Percentiles rank a stretch among this genome's conserved stretches.
These are phyloP conservation scores for Selaginella moellendorffii DNA, from an alignment of 75 land plant genomes.

Conservation along the genomic window DNA sequence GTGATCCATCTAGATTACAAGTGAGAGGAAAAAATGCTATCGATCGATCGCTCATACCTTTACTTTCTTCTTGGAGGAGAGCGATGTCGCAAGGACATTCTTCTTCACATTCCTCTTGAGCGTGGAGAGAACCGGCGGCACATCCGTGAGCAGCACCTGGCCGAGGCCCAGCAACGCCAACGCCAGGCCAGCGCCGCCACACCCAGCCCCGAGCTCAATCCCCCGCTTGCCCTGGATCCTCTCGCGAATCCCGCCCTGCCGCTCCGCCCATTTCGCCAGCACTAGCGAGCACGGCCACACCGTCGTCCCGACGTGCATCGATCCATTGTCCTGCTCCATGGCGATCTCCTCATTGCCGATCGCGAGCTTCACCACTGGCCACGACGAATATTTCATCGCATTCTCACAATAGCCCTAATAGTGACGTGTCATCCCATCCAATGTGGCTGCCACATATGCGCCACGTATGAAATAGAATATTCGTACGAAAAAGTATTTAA, in stretches of 20 bases:
- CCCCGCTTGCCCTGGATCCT: conserved; percentile 43
- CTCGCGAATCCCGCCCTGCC: conserved; percentile 26
- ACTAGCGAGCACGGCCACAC: conserved; percentile 98
- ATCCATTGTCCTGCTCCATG: conserved; percentile 82
- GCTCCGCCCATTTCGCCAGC: conserved; percentile 80
- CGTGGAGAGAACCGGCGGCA: conserved; percentile 85
- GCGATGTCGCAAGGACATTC: conserved; percentile 34
- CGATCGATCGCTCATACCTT: conserved; percentile 11
- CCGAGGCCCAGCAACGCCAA: conserved; percentile 61
- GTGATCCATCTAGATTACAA: too few species aligned
- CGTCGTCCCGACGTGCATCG: conserved; percentile 94
- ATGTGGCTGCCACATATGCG: too few species aligned
- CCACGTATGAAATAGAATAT: too few species aligned
- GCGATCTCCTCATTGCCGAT: conserved; percentile 39
- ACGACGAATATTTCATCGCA: conserved; percentile 84
- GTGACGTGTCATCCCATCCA: too few species aligned
- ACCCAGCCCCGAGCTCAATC: conserved; percentile 79
- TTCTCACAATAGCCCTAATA: too few species aligned
- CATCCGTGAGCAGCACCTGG: conserved; percentile 65
- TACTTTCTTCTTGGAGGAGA: conserved; percentile 24
- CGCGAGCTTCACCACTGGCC: conserved; percentile 57
- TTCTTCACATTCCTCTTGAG: conserved; percentile 76
- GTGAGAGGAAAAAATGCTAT: too few species aligned
- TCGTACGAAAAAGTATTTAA: too few species aligned
- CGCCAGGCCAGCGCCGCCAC: conserved; percentile 85